phyloP scores from a whole-genome alignment of 2,329 filamentous ascomycete genomes.

The Emergomyces pasteurianus region DNA sequence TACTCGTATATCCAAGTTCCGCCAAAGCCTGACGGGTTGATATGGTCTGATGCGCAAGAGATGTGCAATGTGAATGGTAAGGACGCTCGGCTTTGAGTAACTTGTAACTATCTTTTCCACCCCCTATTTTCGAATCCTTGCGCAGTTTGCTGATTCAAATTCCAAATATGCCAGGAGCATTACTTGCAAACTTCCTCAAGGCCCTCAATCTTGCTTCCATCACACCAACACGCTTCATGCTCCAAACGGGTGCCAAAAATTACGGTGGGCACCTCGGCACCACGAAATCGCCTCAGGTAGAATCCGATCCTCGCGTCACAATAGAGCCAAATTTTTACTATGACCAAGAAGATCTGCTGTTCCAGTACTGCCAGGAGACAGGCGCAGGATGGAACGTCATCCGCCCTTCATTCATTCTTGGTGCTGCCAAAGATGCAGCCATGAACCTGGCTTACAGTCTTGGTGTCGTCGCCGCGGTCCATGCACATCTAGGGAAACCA shows the following conservation, averaged over 20 bases:
- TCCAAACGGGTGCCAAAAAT: slow-evolving; percentile 27
- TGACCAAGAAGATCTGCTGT: slow-evolving; percentile 16
- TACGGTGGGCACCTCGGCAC: slow-evolving; percentile 17
- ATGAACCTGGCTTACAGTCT: slow-evolving; percentile 17
- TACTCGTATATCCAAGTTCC: slow-evolving; percentile 43
- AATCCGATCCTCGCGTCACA: slow-evolving; percentile 14
- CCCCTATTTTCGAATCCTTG: neutral
- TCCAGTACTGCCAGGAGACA: slow-evolving; percentile 13
- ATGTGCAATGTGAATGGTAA: slow-evolving; percentile 36
- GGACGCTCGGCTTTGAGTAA: neutral
- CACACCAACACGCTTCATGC: slow-evolving; percentile 36
- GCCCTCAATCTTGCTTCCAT: slow-evolving; percentile 32
- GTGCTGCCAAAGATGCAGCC: slow-evolving; percentile 16
- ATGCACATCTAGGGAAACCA: slow-evolving; percentile 12
- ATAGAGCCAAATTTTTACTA: slow-evolving; percentile 21
- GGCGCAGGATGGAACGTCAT: slow-evolving; percentile 16
- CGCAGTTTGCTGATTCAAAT: neutral
- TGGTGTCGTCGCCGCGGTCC: slow-evolving; percentile 15
- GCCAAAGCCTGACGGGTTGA: slow-evolving; percentile 32
- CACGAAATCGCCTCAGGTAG: slow-evolving; percentile 14
- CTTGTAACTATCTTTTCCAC: neutral
- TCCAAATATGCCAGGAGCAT: slow-evolving; percentile 8
- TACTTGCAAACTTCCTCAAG: slow-evolving; percentile 39
- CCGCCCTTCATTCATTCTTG: slow-evolving; percentile 16
- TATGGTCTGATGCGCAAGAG: slow-evolving; percentile 42